Percentiles rank a stretch among this genome's conserved stretches.
phyloP scores from a whole-genome alignment of 768 basidiomycete genomes.

The Podaxis carcinomalis region DNA sequence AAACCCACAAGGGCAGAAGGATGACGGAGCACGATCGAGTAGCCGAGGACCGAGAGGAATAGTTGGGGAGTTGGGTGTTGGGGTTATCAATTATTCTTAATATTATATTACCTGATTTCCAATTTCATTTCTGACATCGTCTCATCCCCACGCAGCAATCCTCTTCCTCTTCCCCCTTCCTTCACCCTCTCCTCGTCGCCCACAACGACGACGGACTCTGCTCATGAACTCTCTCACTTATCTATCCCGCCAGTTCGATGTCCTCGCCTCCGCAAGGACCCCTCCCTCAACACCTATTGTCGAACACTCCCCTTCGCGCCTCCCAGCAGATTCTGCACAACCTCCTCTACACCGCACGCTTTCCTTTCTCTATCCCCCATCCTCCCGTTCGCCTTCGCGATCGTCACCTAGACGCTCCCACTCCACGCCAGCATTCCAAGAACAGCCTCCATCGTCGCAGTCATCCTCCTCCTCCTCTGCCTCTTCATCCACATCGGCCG shows the following conservation, averaged over 20 bases:
- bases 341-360: constrained; percentile 55
- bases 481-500: constrained; percentile 20
- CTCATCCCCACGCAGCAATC: neutral
- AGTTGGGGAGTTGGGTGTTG: constrained; percentile 6
- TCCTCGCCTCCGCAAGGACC: constrained; percentile 55
- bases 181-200: neutral
- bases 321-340: constrained; percentile 33
- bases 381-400: neutral
- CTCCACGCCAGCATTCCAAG: constrained; percentile 53
- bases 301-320: constrained; percentile 27
- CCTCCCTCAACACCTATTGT: constrained; percentile 53
- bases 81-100: neutral
- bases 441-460: constrained; percentile 11
- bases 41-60: constrained; percentile 2
- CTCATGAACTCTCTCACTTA: constrained; percentile 79
- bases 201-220: neutral
- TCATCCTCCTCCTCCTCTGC: constrained; percentile 10
- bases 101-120: neutral
- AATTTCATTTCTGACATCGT: constrained; percentile 1
- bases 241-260: constrained; percentile 81
- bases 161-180: neutral
- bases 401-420: constrained; percentile 48
- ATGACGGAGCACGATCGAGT: neutral
- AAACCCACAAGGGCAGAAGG: neutral
- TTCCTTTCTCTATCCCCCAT: constrained; percentile 35